Conservation (phyloP, 371 early-diverging fungal genomes). For the Polyrhizophydium stewartii region DNA sequence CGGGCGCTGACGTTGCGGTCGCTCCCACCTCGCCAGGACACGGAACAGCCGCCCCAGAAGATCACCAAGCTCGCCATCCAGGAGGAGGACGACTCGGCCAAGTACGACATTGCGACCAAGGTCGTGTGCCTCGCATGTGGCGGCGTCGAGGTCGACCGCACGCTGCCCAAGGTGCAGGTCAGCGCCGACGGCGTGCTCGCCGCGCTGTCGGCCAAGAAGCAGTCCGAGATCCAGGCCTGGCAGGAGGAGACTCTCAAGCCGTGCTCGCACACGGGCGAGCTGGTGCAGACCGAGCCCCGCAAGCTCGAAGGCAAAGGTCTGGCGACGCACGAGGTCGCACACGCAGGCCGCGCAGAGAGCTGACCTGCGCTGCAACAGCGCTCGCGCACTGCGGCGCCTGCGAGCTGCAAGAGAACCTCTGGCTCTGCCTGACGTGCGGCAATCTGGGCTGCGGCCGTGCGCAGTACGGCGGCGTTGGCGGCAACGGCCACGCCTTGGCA, state of each 20-base stretch:
- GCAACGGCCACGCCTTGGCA: slow-evolving; percentile 94
- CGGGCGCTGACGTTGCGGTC: too few relatives aligned
- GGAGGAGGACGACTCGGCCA: slow-evolving; percentile 60
- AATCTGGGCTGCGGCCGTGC: slow-evolving; percentile 63
- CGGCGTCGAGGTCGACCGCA: slow-evolving; percentile 25
- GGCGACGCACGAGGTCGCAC: too few relatives aligned
- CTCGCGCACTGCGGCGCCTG: slow-evolving; percentile 82
- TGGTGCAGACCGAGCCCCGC: slow-evolving; percentile 54
- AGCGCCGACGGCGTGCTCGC: slow-evolving; percentile 63
- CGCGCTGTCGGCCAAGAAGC: slow-evolving; percentile 74
- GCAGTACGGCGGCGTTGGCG: slow-evolving; percentile 98
- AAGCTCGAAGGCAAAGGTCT: slow-evolving; percentile 20
- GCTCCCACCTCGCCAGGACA: slow-evolving; percentile 24
- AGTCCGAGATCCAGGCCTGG: slow-evolving; percentile 91
- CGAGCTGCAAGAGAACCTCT: slow-evolving; percentile 74
- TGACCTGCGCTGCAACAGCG: slow-evolving; percentile 17
- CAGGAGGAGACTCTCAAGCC: slow-evolving; percentile 68
- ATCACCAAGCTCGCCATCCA: slow-evolving; percentile 86
- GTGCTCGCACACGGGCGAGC: slow-evolving; percentile 76
- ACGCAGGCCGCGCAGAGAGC: too few relatives aligned
- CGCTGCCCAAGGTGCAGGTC: slow-evolving; percentile 5
- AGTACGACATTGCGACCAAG: slow-evolving; percentile 62
- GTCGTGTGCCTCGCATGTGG: slow-evolving; percentile 70
- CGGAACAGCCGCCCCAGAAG: slow-evolving; percentile 68
- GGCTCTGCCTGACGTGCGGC: slow-evolving; percentile 64